These are phyloP conservation scores for Megacollybia platyphylla DNA, from an alignment of 1,284 basidiomycete species.

Conservation along the genomic window DNA sequence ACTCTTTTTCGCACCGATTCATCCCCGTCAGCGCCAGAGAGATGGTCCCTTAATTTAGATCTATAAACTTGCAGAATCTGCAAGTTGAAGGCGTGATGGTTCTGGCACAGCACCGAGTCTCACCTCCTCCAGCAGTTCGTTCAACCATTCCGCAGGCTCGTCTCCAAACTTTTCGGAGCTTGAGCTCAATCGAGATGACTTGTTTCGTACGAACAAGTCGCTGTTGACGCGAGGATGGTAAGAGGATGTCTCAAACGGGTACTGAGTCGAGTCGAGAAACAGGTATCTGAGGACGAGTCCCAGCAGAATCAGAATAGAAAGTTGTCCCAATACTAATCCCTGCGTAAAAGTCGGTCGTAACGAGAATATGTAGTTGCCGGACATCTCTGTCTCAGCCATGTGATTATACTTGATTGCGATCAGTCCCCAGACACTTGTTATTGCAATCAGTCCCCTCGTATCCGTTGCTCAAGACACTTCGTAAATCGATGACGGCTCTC, in stretches of 20 bases:
- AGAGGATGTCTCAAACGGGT: slow-evolving; percentile 37
- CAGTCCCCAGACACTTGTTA: no score
- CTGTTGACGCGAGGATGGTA: slow-evolving; percentile 45
- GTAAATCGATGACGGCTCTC: slow-evolving; percentile 27
- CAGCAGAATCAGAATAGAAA: slow-evolving; percentile 63
- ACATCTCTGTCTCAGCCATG: slow-evolving; percentile 22
- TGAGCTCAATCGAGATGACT: slow-evolving; percentile 15
- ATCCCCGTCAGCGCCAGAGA: slow-evolving; percentile 51
- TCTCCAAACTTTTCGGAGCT: slow-evolving; percentile 12
- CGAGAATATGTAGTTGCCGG: slow-evolving; percentile 51
- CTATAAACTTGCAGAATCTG: slow-evolving; percentile 64
- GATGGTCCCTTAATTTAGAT: slow-evolving; percentile 50
- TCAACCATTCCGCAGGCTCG: slow-evolving; percentile 66
- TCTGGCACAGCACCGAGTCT: slow-evolving; percentile 8
- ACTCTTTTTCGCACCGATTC: slow-evolving; percentile 58
- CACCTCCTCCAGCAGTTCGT: slow-evolving; percentile 55
- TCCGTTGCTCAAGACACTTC: slow-evolving; percentile 41
- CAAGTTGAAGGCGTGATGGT: slow-evolving; percentile 3
- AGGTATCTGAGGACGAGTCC: slow-evolving; percentile 68
- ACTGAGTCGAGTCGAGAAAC: slow-evolving; percentile 58
- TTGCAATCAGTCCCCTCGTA: slow-evolving; percentile 12
- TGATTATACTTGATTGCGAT: no score
- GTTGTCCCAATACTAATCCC: slow-evolving; percentile 67
- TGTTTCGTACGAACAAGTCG: slow-evolving; percentile 23
- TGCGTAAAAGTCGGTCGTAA: slow-evolving; percentile 77